Evolutionary conservation across 139 green algal genomes (phyloP).

Genomic region (Micromonas commoda): DNA sequence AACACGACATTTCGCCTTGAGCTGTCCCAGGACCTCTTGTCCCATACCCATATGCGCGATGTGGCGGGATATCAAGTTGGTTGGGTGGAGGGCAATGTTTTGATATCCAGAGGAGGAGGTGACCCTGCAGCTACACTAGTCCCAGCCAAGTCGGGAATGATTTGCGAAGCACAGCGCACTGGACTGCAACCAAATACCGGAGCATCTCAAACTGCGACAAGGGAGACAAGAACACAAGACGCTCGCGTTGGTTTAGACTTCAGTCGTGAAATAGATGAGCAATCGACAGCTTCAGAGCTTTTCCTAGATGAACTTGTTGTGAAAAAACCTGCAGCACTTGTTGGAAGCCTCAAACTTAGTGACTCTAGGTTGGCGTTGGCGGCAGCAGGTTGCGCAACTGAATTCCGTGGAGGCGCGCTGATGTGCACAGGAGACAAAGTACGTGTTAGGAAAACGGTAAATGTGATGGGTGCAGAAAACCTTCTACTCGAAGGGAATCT

Average conservation of each 20-base stretch:
- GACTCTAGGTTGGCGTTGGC: neutral
- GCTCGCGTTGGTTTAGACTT: too few relatives aligned
- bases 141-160: neutral
- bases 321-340: neutral
- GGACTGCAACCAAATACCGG: too few relatives aligned
- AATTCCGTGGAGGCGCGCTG: neutral
- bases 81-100: constrained; percentile 8
- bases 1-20: neutral
- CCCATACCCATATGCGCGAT: neutral
- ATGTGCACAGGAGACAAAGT: neutral
- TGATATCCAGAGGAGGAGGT: neutral
- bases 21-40: constrained; percentile 8
- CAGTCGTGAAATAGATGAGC: too few relatives aligned
- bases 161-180: neutral
- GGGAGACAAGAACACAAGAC: too few relatives aligned
- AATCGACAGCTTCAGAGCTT: neutral
- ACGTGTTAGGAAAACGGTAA: neutral
- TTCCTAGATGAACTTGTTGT: neutral
- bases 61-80: constrained; percentile 4
- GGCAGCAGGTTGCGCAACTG: neutral
- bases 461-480: neutral
- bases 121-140: neutral
- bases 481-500: neutral
- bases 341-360: neutral
- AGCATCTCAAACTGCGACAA: too few relatives aligned